A percentile compares a stretch with the other conserved stretches of the same genome.
Conservation (phyloP, 176 grass and related monocot genomes). For the Ampelocalamus luodianensis region DNA sequence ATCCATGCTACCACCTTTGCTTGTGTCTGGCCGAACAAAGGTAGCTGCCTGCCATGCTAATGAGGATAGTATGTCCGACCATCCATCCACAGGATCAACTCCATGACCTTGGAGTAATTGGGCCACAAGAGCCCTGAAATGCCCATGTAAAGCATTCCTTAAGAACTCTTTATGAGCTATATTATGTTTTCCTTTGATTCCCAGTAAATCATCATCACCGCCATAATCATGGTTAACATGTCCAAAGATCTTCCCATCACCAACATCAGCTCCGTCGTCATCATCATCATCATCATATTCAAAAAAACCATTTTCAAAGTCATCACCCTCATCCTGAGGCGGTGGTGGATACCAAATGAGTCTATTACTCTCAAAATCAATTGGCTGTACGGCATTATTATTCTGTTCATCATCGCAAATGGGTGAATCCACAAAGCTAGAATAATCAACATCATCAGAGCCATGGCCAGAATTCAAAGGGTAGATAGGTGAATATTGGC, state of each 20-base stretch:
- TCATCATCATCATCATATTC: conserved; percentile 59
- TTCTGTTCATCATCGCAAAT: conserved; percentile 40
- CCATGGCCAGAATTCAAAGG: conserved; percentile 47
- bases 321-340: conserved; percentile 65
- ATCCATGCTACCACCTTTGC: conserved; percentile 96
- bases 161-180: conserved; percentile 73
- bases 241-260: conserved; percentile 45
- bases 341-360: conserved; percentile 78
- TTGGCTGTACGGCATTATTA: conserved; percentile 34
- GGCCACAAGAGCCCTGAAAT: conserved; percentile 86
- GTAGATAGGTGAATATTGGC: conserved; percentile 54
- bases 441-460: conserved; percentile 49
- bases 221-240: conserved; percentile 49
- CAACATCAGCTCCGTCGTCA: conserved; percentile 17
- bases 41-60: conserved; percentile 92
- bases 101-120: conserved; percentile 87
- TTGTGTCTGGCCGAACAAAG: conserved; percentile 91
- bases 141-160: conserved; percentile 67
- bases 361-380: conserved; percentile 73
- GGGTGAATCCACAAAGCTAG: conserved; percentile 47
- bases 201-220: conserved; percentile 34
- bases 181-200: conserved; percentile 57
- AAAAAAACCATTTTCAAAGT: conserved; percentile 68
- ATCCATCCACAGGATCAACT: conserved; percentile 56
- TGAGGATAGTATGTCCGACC: conserved; percentile 76